Conservation (phyloP, 768 basidiomycete genomes). For the Tylopilus sp. region DNA sequence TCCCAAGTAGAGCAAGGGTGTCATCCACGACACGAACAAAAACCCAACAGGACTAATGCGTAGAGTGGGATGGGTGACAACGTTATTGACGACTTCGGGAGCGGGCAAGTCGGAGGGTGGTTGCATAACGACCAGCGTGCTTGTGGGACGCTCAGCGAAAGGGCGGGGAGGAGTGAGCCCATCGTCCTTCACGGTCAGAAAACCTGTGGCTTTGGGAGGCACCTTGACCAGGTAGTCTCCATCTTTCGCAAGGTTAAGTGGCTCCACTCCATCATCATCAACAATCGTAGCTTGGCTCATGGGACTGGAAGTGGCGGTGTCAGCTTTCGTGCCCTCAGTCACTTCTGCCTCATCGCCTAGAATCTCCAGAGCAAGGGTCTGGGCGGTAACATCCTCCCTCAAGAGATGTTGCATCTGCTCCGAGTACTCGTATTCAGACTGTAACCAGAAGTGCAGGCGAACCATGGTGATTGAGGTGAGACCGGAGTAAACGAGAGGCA, state of each 20-base stretch:
- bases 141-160: conserved; percentile 8
- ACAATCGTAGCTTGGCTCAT: conserved; percentile 18
- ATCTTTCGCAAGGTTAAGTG: background rate
- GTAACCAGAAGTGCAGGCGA: conserved; percentile 32
- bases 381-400: conserved; percentile 28
- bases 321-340: conserved; percentile 9
- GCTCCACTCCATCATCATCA: conserved; percentile 16
- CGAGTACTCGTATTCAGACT: conserved; percentile 30
- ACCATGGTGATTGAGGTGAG: conserved; percentile 30
- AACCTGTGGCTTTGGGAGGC: background rate
- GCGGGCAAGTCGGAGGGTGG: conserved; percentile 15
- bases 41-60: conserved; percentile 12
- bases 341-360: conserved; percentile 18
- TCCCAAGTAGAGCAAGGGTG: conserved; percentile 24
- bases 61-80: conserved; percentile 21
- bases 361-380: conserved; percentile 29
- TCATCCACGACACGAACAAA: conserved; percentile 26
- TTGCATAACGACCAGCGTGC: conserved; percentile 24
- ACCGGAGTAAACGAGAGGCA: conserved; percentile 31
- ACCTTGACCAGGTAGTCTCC: conserved; percentile 4
- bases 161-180: background rate
- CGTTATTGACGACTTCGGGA: conserved; percentile 15
- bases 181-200: conserved; percentile 2
- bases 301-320: conserved; percentile 9
- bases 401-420: conserved; percentile 28